Conservation (phyloP, 108 stramenopile species). For the Nitzschia inconspicua region DNA sequence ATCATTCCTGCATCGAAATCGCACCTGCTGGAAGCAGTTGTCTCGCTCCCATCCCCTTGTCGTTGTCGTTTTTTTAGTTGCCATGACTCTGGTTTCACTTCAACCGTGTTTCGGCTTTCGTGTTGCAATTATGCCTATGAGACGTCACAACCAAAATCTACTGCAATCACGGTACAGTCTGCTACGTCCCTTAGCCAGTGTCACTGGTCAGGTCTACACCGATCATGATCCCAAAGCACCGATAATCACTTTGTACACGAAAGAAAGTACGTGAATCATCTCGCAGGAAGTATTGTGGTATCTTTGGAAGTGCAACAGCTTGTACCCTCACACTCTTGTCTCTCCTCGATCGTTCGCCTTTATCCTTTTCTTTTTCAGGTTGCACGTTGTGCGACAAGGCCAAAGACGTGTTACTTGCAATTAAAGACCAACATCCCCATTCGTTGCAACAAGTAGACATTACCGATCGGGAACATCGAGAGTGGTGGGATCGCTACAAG, state of each 20-base stretch:
- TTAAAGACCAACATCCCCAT: slow-evolving; percentile 56
- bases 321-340: no score
- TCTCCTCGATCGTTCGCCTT: no score
- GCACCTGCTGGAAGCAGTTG: background rate
- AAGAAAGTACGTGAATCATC: slow-evolving; percentile 31
- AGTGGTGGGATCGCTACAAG: slow-evolving; percentile 72
- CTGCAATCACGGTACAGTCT: background rate
- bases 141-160: no score
- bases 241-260: slow-evolving; percentile 65
- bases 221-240: slow-evolving; percentile 22
- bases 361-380: background rate
- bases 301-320: no score
- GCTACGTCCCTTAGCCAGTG: slow-evolving; percentile 35
- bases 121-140: no score
- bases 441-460: slow-evolving; percentile 77
- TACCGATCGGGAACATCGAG: slow-evolving; percentile 60
- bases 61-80: background rate
- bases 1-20: no score
- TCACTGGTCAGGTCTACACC: slow-evolving; percentile 64
- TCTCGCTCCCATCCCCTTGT: background rate
- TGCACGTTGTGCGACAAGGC: slow-evolving; percentile 85
- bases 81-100: no score
- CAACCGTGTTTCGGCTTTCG: no score
- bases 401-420: slow-evolving; percentile 52
- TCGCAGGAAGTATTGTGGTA: no score